Evolutionary conservation across 2,329 filamentous ascomycete species (phyloP), one percentile per base, ranked within the genome.

Genomic region (Verticillium nubilum): DNA sequence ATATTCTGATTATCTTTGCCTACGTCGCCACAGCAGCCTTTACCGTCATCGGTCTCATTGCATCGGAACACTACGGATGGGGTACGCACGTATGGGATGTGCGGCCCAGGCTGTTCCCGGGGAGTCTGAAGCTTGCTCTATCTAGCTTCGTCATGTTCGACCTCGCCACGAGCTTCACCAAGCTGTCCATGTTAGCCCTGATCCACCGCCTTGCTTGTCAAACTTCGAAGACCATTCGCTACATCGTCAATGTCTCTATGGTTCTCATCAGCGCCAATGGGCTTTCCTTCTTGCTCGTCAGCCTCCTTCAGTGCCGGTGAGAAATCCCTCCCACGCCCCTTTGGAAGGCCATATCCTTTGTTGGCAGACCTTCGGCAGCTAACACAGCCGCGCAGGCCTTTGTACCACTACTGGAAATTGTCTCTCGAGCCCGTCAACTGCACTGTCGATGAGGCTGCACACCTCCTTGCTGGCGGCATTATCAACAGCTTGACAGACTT

Each of bases 401-500:
- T 76, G 3, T 72, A 71, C 28, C 69, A 69, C 15, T 76, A 72
- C 63, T 78, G 76, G 76, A 71, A 68, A 12, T 57, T 76, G 1
- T 70, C 72, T 0, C 12, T 58, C 17, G 57, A 59, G 23, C 68
- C 71, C 1, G 69, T 73, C 52, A 66, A 79, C 19, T 78, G 80
- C 53, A 50, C 42, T 12, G 78, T 83, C 42, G 66, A 82, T 27
- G 75, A 86, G 61, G 75, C 79, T 2, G 71, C 73, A 0, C 80
- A 84, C 56, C 76, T 85, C 28, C 75, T 83, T 29, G 76, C 77
- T 35, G 76, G 85, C 35, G 83, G 84, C 2, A 79, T 82, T 28
- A 77, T 86, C 62, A 87, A 87, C 69, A 86, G 86, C 54, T 66
- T 80, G 52, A 86, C 83, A 6, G 84, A 88, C 68, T 77, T 87